Evolutionary conservation across 805 yeast species (phyloP), one percentile per base, ranked within the genome.

Genomic region (Ogataea degrootiae): DNA sequence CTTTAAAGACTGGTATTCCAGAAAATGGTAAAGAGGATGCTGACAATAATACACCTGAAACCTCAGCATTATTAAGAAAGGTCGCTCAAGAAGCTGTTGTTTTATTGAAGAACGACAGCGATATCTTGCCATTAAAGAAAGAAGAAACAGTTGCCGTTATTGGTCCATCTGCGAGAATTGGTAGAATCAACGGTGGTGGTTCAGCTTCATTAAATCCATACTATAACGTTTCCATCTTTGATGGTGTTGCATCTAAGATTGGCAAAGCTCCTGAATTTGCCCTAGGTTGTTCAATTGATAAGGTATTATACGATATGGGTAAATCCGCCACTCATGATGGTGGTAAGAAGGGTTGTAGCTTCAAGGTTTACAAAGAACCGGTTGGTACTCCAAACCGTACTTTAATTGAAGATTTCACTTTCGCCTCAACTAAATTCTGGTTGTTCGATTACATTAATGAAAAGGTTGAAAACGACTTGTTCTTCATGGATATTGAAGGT

Each of bases 121-220:
- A 57, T 2, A 63, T 61, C 4, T 82, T 61, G 5, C 87, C 87
- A 1, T 67, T 82, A 42, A 56, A 66, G 34, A 73, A 68, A 52
- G 48, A 55, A 6, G 73, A 71, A 33, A 65, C 56, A 3, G 67
- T 75, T 41, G 80, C 80, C 1, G 75, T 82, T 16, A 76, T 82
- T 57, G 87, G 87, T 26, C 84, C 85, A 35, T 78, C 76, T 51
- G 84, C 79, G 26, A 76, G 70, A 52, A 61, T 58, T 41, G 67
- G 79, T 6, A 71, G 74, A 37, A 75, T 69, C 50, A 74, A 79
- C 22, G 85, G 86, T 48, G 86, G 86, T 52, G 86, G 86, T 7
- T 79, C 84, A 19, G 83, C 85, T 35, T 67, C 79, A 8, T 41
- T 58, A 42, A 48, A 40, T 17, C 61, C 69, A 11, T 55, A 60